Percentiles rank a stretch among this genome's conserved stretches.
These are phyloP conservation scores for Udeniomyces megalosporus DNA, from an alignment of 768 basidiomycete genomes.

Conservation along the genomic window DNA sequence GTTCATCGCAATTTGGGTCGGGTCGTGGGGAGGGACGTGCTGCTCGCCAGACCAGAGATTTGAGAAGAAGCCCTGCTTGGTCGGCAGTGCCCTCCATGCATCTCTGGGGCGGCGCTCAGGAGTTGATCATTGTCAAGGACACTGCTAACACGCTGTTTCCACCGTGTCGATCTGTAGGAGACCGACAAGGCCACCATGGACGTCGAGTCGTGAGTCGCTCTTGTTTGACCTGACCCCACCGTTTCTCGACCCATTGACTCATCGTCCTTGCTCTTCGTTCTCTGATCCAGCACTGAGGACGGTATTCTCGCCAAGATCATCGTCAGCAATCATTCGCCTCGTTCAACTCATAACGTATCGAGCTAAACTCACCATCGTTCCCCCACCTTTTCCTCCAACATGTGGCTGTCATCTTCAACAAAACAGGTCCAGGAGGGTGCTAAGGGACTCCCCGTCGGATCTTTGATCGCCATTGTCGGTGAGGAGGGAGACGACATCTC, in stretches of 20 bases:
- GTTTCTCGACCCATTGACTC: not conserved
- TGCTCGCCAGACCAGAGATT: no score
- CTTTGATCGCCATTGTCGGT: slow-evolving; percentile 73
- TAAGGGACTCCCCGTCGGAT: slow-evolving; percentile 74
- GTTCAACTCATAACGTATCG: no score
- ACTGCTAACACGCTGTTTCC: not conserved
- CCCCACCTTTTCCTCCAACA: not conserved
- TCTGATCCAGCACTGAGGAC: slow-evolving; percentile 51
- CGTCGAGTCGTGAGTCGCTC: slow-evolving; percentile 52
- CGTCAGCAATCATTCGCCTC: slow-evolving; percentile 37
- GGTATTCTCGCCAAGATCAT: slow-evolving; percentile 94
- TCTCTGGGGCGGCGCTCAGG: not conserved
- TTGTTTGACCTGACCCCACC: not conserved
- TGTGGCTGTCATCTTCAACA: not conserved
- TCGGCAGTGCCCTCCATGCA: not conserved
- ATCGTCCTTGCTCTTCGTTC: not conserved
- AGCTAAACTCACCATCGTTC: not conserved
- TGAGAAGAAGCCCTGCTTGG: no score
- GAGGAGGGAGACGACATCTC: slow-evolving; percentile 94
- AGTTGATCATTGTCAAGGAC: not conserved
- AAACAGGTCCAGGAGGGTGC: slow-evolving; percentile 59
- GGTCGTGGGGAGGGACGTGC: not conserved
- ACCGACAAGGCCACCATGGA: slow-evolving; percentile 99
- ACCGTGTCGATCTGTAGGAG: slow-evolving; percentile 42
- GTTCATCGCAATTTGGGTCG: not conserved